Evolutionary conservation across 139 green algal genomes (phyloP), one percentile per base, ranked within the genome.

Genomic region (Picochlorum costavermella): DNA sequence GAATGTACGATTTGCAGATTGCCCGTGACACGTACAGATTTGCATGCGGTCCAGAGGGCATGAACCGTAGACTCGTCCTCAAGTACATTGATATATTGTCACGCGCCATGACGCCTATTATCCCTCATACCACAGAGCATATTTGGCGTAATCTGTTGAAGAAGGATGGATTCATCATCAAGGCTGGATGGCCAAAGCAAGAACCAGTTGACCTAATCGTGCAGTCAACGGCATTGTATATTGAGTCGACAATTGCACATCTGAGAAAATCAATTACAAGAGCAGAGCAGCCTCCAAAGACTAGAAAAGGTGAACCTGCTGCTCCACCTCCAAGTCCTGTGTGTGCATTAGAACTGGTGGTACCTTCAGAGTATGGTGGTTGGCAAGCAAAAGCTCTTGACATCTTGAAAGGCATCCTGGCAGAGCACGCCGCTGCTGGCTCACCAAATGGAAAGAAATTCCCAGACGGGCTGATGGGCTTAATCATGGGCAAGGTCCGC

Each of bases 41-140:
- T 49, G 73, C 76, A 2, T 93, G 84, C 65, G 91, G 87, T 12
- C 66, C 77, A 0, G 76, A 82, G 3, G 85, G 86, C 62, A 92
- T 97, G 88, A 81, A 92, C 70, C 33, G 51, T 5, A 68, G 80
- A 28, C 78, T 98, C 14, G 58, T 91, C 12, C 37, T 76, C 57
- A 73, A 77, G 4, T 98, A 87, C 77, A 77, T 95, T 16, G 85
- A 97, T 72, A 74, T 88, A n/a, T 72, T 63, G n/a, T 83, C 85
- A 5, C 78, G 83, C 53, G 63, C 96, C 60, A 64, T 98, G 60
- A 76, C 80, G 23, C 94, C 94, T 63, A 90, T 99, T 73, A 85
- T 73, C 9, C 94, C 94, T 9, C 94, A 99, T 81, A 92, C 80
- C 25, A 79, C 71, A 37, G 94, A 99, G 63, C 90, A 99, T 77